A percentile compares a stretch with the other conserved stretches of the same genome.
phyloP scores from a whole-genome alignment of 371 early-diverging fungal species.

The Mortierella sp. region DNA sequence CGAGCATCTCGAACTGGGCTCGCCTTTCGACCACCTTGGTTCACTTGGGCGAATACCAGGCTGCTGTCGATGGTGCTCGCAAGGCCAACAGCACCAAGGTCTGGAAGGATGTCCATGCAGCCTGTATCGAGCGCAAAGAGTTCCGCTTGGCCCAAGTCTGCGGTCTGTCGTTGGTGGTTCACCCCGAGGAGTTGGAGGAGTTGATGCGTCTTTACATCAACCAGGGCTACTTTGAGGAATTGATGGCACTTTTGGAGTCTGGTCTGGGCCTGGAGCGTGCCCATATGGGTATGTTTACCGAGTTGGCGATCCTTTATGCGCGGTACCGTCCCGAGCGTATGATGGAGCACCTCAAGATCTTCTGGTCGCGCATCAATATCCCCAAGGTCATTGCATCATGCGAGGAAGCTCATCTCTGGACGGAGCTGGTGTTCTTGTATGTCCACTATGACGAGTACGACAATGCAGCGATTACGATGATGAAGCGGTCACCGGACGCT shows the following conservation, averaged over 20 bases:
- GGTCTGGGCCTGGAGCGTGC: constrained; percentile 96
- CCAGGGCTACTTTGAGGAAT: constrained; percentile 91
- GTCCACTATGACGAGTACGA: constrained; percentile 98
- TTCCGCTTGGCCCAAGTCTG: constrained; percentile 98
- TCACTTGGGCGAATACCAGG: constrained; percentile 93
- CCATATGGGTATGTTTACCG: constrained; percentile 99
- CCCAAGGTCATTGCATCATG: constrained; percentile 98
- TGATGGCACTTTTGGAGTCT: constrained; percentile 90
- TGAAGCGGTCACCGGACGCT: constrained; percentile 91
- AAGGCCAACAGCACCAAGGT: constrained; percentile 97
- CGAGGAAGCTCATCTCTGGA: constrained; percentile 94
- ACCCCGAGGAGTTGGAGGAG: constrained; percentile 96
- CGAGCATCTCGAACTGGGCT: constrained; percentile 96
- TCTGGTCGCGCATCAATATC: constrained; percentile 96
- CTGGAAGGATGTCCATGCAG: constrained; percentile 97
- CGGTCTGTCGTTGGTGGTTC: constrained; percentile 94
- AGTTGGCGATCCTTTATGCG: constrained; percentile 95
- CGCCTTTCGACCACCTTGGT: constrained; percentile 96
- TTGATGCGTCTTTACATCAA: constrained; percentile 90
- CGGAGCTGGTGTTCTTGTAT: constrained; percentile 96
- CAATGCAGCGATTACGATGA: constrained; percentile 95
- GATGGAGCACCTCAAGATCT: constrained; percentile 97
- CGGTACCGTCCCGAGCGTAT: constrained; percentile 94
- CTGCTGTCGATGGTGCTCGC: constrained; percentile 97
- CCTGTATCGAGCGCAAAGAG: constrained; percentile 93